phyloP scores from a whole-genome alignment of 2,329 filamentous ascomycete species.

The Aspergillus ibericus region DNA sequence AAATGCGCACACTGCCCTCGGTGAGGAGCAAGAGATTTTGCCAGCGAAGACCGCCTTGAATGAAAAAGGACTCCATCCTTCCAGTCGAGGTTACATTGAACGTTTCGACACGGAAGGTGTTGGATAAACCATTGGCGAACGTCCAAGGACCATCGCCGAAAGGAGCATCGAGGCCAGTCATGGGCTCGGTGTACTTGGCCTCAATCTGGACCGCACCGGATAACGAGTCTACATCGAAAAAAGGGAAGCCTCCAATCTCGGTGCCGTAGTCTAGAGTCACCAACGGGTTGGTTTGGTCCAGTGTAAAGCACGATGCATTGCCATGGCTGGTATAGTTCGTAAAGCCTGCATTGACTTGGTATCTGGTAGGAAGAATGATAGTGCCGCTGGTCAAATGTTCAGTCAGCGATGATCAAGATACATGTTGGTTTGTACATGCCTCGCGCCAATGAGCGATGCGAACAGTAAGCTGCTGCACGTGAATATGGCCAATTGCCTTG shows the following conservation, averaged over 20 bases:
- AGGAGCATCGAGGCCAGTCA: constrained; percentile 11
- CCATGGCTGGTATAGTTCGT: not conserved
- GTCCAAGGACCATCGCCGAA: constrained; percentile 18
- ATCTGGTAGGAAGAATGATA: not conserved
- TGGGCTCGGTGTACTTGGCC: constrained; percentile 19
- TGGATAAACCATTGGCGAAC: constrained; percentile 16
- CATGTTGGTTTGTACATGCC: not conserved
- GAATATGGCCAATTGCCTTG: not conserved
- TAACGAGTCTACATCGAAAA: constrained; percentile 12
- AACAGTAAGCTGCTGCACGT: not conserved
- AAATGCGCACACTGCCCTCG: constrained; percentile 3
- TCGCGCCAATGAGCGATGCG: not conserved
- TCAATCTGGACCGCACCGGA: constrained; percentile 17
- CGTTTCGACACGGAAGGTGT: constrained; percentile 18
- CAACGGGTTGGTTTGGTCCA: constrained; percentile 1
- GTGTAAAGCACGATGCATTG: constrained; percentile 6
- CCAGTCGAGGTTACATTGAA: constrained; percentile 18
- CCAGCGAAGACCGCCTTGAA: constrained; percentile 21
- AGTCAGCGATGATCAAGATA: not conserved
- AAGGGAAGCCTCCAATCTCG: constrained; percentile 18
- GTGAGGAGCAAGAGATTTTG: constrained; percentile 7
- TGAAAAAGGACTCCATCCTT: constrained; percentile 13
- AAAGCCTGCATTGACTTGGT: not conserved
- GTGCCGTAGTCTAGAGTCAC: constrained; percentile 18
- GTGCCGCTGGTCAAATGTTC: not conserved